These are phyloP conservation scores for Saccharomyces hybrid DNA, from an alignment of 1,139 yeast species.

Conservation along the genomic window DNA sequence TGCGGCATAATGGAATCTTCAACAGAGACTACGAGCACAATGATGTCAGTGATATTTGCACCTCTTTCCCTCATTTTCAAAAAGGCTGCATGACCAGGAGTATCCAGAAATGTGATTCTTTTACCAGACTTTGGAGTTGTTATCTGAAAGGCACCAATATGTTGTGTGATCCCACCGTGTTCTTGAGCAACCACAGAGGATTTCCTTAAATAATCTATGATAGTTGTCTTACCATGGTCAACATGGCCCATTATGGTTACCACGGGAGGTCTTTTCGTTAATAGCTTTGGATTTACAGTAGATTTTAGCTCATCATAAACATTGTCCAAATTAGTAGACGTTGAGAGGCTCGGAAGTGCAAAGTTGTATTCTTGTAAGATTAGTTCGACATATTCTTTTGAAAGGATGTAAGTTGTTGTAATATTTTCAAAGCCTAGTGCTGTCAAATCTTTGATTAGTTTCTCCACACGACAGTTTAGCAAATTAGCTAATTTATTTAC, in stretches of 20 bases:
- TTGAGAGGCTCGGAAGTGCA: conserved; percentile 39
- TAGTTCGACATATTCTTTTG: conserved; percentile 74
- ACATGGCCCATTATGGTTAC: conserved; percentile 99
- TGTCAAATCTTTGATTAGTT: conserved; percentile 49
- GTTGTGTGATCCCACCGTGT: conserved; percentile 96
- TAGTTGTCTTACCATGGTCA: conserved; percentile 96
- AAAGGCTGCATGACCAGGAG: conserved; percentile 98
- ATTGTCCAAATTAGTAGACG: conserved; percentile 37
- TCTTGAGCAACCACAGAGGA: conserved; percentile 77
- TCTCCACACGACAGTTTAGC: conserved; percentile 55
- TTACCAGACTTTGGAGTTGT: conserved; percentile 65
- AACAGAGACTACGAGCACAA: conserved; percentile 88
- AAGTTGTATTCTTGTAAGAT: conserved; percentile 86
- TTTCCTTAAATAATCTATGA: conserved; percentile 75
- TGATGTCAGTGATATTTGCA: conserved; percentile 87
- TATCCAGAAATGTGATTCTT: conserved; percentile 80
- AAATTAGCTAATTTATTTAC: conserved; percentile 71
- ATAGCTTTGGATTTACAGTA: conserved; percentile 37
- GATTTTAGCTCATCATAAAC: conserved; percentile 41
- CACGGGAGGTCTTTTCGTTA: conserved; percentile 78
- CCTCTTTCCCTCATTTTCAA: conserved; percentile 95
- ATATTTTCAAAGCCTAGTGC: conserved; percentile 70
- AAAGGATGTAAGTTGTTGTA: conserved; percentile 71
- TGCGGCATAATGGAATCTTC: conserved; percentile 98
- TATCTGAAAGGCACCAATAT: conserved; percentile 94